These are phyloP conservation scores for Saccharum officinarum DNA, from an alignment of 176 grass and related monocot species.

Conservation along the genomic window DNA sequence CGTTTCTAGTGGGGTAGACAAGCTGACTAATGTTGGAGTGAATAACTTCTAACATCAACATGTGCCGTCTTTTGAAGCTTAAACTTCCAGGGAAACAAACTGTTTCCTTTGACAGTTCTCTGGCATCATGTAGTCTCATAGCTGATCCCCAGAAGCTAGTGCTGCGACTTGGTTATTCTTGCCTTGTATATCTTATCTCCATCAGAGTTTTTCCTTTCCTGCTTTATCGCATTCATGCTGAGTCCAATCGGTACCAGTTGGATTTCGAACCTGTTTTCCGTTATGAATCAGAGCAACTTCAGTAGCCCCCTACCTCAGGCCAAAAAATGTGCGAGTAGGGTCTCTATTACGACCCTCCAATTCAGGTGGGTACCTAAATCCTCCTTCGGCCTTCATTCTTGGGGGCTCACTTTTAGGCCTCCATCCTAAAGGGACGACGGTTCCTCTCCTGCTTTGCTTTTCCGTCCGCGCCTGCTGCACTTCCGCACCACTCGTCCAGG, in stretches of 20 bases:
- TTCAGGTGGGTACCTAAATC: too few species aligned
- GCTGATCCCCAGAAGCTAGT: neutral
- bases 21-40: neutral
- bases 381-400: too few species aligned
- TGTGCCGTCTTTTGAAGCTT: neutral
- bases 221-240: neutral
- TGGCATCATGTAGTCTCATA: neutral
- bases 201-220: neutral
- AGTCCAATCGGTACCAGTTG: neutral
- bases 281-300: neutral
- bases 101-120: constrained; percentile 10
- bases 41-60: neutral
- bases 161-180: neutral
- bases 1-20: constrained; percentile 19
- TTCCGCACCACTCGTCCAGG: too few species aligned
- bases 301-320: too few species aligned
- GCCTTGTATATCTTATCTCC: constrained; percentile 36
- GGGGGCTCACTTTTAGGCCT: too few species aligned
- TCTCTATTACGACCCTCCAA: too few species aligned
- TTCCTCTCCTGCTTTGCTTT: too few species aligned
- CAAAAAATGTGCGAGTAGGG: too few species aligned
- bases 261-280: neutral
- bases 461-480: too few species aligned
- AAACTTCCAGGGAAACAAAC: neutral
- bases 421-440: too few species aligned